Conservation (phyloP, 768 basidiomycete species). For the Phaeolepiota aurea region DNA sequence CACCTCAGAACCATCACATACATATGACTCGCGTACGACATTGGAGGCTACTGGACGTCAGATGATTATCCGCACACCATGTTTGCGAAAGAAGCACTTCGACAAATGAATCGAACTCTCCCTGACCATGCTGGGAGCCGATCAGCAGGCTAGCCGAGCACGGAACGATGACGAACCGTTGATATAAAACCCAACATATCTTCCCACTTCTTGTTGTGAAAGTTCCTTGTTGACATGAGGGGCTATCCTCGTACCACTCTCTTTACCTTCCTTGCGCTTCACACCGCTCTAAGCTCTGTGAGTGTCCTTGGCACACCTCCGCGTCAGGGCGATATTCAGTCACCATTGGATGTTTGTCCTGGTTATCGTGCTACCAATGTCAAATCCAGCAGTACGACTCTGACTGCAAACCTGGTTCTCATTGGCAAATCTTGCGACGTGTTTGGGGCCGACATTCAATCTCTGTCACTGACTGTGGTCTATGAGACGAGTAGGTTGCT, state of each 20-base stretch:
- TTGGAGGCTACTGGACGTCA: background rate
- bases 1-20: too few relatives aligned
- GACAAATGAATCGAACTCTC: background rate
- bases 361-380: constrained; percentile 49
- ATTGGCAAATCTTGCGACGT: constrained; percentile 48
- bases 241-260: too few relatives aligned
- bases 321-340: constrained; percentile 20
- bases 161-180: background rate
- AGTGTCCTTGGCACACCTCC: background rate
- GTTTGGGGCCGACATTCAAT: constrained; percentile 45
- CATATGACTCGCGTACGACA: too few relatives aligned
- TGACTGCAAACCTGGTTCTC: constrained; percentile 46
- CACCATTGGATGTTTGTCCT: constrained; percentile 47
- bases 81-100: background rate
- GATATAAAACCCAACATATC: too few relatives aligned
- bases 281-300: background rate
- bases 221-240: too few relatives aligned
- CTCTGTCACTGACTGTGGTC: constrained; percentile 39
- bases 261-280: too few relatives aligned
- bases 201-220: too few relatives aligned
- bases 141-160: background rate
- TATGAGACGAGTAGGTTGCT: constrained; percentile 47
- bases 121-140: background rate
- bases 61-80: background rate
- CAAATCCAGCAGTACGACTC: constrained; percentile 20